Base-by-base conservation (phyloP, 2,329 filamentous ascomycete species). In the Aspergillus sp. region DNA sequence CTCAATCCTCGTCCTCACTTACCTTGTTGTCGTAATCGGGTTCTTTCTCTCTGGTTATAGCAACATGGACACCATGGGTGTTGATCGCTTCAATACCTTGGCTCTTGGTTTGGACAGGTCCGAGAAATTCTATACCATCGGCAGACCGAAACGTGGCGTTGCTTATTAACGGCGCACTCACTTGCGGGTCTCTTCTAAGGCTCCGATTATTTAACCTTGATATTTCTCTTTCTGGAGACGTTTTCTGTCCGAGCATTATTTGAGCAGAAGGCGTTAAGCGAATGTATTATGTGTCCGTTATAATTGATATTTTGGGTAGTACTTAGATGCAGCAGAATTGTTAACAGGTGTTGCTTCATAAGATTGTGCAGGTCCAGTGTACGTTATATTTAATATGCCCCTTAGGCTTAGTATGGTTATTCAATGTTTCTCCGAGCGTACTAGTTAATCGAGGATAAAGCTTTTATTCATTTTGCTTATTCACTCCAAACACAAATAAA, bases 1-100 rank as follows among this genome's bases (percentile, higher is more conserved):
- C 51, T 96, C 91, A 63, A 97, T 98, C 66, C 81, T 99, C 52
- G 86, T 98, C 62, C 80, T 99, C 50, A 95, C 91, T 34, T 99
- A 99, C 73, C 76, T 98, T 22, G 95, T 98, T 26, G 91, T 99
- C 48, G 80, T 97, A 26, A 85, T 91, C 44, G 95, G 95, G 1
- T 99, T 96, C 79, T 98, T 91, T 76, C 89, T 96, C 58, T 91
- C 91, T 52, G 83, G 85, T 22, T 89, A 83, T 69, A 83, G 79
- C 61, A 81, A 82, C 62, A 73, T 82, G 56, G 78, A 83, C 26
- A 68, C 68, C 20, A 76, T 80, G 72, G 78, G 78, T 44, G 70
- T 79, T 41, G 71, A 81, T 64, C 74, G 75, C 18, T 77, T 77
- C 59, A 77, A 81, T 63, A 80, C 74, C 2, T 68, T 80, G 12